Evolutionary conservation across 2,329 filamentous ascomycete species (phyloP).

Genomic region (Nemania diffusa): DNA sequence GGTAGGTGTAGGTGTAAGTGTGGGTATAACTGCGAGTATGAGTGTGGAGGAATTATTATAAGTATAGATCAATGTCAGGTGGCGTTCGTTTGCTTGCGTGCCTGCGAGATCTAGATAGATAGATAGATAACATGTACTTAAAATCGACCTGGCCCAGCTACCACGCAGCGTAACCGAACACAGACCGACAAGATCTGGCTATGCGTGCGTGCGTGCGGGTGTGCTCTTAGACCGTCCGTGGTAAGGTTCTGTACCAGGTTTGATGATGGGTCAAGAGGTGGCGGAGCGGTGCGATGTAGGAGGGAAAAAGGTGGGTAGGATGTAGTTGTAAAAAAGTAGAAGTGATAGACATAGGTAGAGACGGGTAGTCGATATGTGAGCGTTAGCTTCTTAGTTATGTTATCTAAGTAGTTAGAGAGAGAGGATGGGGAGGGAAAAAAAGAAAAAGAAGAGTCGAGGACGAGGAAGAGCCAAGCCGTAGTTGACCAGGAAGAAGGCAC

Average conservation of each 20-base stretch:
- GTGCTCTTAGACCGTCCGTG: not conserved
- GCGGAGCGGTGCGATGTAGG: constrained; percentile 9
- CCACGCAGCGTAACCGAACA: constrained; percentile 21
- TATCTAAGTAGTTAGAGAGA: not conserved
- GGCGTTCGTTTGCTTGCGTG: constrained; percentile 23
- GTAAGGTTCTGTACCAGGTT: constrained; percentile 16
- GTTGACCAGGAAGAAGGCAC: constrained; percentile 28
- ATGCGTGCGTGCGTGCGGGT: not conserved
- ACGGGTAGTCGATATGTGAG: constrained; percentile 7
- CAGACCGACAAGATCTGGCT: constrained; percentile 7
- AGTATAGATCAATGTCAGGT: constrained; percentile 30
- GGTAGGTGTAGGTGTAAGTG: not conserved
- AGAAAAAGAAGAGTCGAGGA: constrained; percentile 16
- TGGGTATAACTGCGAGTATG: constrained; percentile 1
- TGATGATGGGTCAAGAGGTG: constrained; percentile 12
- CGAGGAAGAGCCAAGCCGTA: constrained; percentile 25
- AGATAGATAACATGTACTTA: not conserved
- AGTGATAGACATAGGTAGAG: not conserved
- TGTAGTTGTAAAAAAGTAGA: constrained; percentile 1
- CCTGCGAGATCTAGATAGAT: constrained; percentile 22
- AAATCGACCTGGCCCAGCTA: constrained; percentile 14
- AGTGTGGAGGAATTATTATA: constrained; percentile 17
- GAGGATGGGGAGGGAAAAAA: not conserved
- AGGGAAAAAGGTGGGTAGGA: constrained; percentile 1
- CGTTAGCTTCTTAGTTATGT: no score